Conservation (phyloP, 495 filamentous ascomycete genomes). For the Ramalina intermedia region DNA sequence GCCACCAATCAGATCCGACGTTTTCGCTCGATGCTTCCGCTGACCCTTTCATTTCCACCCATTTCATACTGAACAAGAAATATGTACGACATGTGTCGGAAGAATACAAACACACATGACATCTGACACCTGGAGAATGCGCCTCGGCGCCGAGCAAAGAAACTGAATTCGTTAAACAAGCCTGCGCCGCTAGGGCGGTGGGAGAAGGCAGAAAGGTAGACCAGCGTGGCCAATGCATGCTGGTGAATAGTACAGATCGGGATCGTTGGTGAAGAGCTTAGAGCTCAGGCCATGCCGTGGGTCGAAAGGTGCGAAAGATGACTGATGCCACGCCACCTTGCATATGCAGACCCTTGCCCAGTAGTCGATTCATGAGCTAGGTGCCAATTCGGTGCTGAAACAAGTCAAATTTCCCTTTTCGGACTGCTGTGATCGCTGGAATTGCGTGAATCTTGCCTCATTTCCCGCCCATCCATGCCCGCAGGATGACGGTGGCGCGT, state of each 20-base stretch:
- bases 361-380: neutral
- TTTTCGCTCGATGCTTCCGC: neutral
- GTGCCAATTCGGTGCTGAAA: neutral
- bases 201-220: neutral
- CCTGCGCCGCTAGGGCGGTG: neutral
- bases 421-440: conserved; percentile 14
- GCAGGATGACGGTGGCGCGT: conserved; percentile 16
- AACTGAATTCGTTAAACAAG: neutral
- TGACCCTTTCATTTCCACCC: neutral
- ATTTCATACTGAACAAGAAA: neutral
- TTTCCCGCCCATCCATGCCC: conserved; percentile 12
- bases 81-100: neutral
- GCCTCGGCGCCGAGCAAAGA: neutral
- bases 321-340: neutral
- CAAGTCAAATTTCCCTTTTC: conserved; percentile 10
- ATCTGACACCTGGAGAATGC: neutral
- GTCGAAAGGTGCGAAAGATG: neutral
- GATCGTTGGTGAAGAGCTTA: neutral
- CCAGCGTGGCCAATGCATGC: no score
- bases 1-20: neutral
- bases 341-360: neutral
- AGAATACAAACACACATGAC: neutral
- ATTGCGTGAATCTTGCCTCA: conserved; percentile 11
- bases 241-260: neutral
- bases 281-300: neutral